A percentile compares a stretch with the other conserved stretches of the same genome.
phyloP scores from a whole-genome alignment of 257 asterid genomes.

The Capsicum baccatum region DNA sequence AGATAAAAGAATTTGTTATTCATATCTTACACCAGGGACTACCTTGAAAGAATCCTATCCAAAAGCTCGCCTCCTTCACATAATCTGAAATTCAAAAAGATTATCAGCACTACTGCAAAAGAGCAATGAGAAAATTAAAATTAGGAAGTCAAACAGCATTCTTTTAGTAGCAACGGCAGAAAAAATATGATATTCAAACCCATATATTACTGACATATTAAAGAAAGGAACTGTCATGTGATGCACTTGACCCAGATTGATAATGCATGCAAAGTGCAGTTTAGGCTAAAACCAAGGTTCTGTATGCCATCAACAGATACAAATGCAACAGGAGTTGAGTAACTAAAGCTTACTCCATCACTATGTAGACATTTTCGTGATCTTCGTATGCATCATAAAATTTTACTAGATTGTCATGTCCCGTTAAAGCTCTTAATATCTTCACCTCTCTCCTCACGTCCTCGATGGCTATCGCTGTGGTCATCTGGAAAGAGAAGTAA shows the following conservation, averaged over 20 bases:
- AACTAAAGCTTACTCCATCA: constrained; percentile 63
- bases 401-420: constrained; percentile 62
- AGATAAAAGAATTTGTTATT: neutral
- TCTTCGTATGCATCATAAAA: constrained; percentile 67
- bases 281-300: neutral
- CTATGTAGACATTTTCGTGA: constrained; percentile 59
- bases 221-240: constrained; percentile 13
- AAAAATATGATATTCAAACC: neutral
- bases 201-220: neutral
- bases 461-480: constrained; percentile 64
- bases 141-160: neutral
- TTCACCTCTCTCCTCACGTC: constrained; percentile 69
- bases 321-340: constrained; percentile 20
- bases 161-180: neutral
- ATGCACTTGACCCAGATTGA: constrained; percentile 19
- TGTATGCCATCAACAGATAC: constrained; percentile 11
- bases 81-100: constrained; percentile 45
- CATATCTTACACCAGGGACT: neutral
- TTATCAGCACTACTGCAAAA: constrained; percentile 15
- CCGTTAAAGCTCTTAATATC: constrained; percentile 57
- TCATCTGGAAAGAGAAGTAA: constrained; percentile 51
- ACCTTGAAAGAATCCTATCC: constrained; percentile 69
- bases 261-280: neutral
- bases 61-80: constrained; percentile 73
- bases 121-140: neutral